These are phyloP conservation scores for Yarrowia keelungensis DNA, from an alignment of 805 yeast genomes.

Conservation along the genomic window DNA sequence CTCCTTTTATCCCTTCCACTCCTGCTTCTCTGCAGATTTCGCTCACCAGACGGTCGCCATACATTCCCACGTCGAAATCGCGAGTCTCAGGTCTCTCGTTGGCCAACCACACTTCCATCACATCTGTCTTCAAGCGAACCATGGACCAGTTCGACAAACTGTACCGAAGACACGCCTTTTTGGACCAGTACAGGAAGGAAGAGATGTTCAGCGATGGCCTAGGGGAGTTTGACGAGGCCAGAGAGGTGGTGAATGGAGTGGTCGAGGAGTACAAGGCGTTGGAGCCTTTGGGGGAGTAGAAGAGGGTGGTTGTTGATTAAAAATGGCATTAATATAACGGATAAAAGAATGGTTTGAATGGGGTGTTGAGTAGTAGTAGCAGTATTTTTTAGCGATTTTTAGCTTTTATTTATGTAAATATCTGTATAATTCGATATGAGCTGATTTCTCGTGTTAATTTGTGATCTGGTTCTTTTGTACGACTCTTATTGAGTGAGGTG, in stretches of 20 bases:
- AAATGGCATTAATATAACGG: not conserved
- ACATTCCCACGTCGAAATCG: slow-evolving; percentile 52
- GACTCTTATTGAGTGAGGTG: no score
- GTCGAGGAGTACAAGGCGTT: slow-evolving; percentile 75
- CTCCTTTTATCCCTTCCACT: slow-evolving; percentile 85
- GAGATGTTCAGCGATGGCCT: slow-evolving; percentile 53
- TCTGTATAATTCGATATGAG: no score
- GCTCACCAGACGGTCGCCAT: slow-evolving; percentile 75
- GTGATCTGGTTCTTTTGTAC: no score
- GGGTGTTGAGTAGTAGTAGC: no score
- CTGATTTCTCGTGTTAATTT: no score
- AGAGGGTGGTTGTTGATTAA: no score
- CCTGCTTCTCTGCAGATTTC: slow-evolving; percentile 81
- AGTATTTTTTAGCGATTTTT: no score
- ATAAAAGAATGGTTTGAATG: not conserved
- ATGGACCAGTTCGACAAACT: slow-evolving; percentile 80
- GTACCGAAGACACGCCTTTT: slow-evolving; percentile 79
- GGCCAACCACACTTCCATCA: slow-evolving; percentile 80
- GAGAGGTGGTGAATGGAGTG: slow-evolving; percentile 75
- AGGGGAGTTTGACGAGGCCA: slow-evolving; percentile 81
- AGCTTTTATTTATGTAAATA: no score
- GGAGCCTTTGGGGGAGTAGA: slow-evolving; percentile 41
- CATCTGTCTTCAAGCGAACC: slow-evolving; percentile 68
- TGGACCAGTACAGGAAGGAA: slow-evolving; percentile 70
- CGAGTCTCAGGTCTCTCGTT: slow-evolving; percentile 80